These are phyloP conservation scores for Pulveroboletus sp. DNA, from an alignment of 768 basidiomycete genomes.

Conservation along the genomic window DNA sequence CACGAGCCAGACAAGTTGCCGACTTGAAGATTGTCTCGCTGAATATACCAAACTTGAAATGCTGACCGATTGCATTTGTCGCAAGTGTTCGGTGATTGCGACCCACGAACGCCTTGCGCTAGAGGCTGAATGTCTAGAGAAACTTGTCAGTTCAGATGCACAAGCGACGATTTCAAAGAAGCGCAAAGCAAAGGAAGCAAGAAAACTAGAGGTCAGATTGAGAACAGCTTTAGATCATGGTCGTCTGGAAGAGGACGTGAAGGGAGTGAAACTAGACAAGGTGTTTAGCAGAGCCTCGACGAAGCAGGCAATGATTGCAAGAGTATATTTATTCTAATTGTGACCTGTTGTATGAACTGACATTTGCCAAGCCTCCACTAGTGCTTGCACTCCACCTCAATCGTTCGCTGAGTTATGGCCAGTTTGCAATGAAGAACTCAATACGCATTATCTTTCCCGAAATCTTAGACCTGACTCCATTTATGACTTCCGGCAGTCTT, in stretches of 20 bases:
- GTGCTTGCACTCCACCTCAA: constrained; percentile 89
- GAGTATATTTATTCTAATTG: constrained; percentile 41
- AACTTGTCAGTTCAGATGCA: constrained; percentile 25
- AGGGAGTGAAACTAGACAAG: constrained; percentile 75
- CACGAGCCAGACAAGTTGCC: constrained; percentile 50
- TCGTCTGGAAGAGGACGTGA: constrained; percentile 78
- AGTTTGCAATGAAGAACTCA: constrained; percentile 76
- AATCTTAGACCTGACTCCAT: constrained; percentile 84
- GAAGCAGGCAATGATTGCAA: constrained; percentile 88
- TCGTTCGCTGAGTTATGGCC: constrained; percentile 80
- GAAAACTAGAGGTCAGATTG: constrained; percentile 58
- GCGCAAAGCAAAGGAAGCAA: constrained; percentile 67
- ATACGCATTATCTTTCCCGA: constrained; percentile 80
- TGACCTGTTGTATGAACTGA: constrained; percentile 15
- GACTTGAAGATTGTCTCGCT: constrained; percentile 76
- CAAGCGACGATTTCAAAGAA: constrained; percentile 67
- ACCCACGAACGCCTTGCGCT: constrained; percentile 62
- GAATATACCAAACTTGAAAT: constrained; percentile 88
- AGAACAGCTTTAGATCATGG: constrained; percentile 63
- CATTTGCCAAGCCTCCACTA: constrained; percentile 61
- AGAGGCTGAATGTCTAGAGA: constrained; percentile 57
- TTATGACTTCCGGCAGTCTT: constrained; percentile 76
- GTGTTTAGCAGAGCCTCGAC: constrained; percentile 71
- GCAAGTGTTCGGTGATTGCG: constrained; percentile 80
- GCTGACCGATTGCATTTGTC: constrained; percentile 88